Conservation (phyloP, 352 stramenopile genomes). For the Globisporangium paroecandrum region DNA sequence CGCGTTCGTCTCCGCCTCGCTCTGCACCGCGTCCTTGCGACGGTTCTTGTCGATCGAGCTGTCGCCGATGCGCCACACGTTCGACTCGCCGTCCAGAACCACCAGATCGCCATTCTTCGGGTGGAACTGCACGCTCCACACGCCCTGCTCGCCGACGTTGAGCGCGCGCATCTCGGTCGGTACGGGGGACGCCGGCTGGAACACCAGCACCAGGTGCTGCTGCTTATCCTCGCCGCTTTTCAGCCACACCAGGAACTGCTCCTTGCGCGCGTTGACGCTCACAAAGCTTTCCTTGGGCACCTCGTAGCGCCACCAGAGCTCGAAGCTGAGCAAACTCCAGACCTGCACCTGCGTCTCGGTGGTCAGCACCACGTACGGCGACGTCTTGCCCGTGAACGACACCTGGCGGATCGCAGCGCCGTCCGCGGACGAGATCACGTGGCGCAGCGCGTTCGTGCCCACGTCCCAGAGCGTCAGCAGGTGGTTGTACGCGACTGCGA, state of each 20-base stretch:
- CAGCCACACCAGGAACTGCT: conserved; percentile 57
- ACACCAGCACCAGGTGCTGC: conserved; percentile 50
- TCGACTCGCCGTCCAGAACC: conserved; percentile 47
- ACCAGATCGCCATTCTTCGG: conserved; percentile 56
- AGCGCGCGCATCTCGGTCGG: conserved; percentile 46
- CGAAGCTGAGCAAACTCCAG: conserved; percentile 66
- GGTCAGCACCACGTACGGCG: conserved; percentile 61
- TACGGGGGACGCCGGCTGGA: conserved; percentile 45
- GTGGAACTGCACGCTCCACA: conserved; percentile 64
- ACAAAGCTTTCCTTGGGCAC: conserved; percentile 38
- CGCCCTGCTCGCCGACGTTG: conserved; percentile 19
- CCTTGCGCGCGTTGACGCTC: conserved; percentile 28
- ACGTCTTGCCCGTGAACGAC: conserved; percentile 51
- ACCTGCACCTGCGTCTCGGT: conserved; percentile 62
- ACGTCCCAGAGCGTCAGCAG: conserved; percentile 87
- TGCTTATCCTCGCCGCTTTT: conserved; percentile 8
- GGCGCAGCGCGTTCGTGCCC: conserved; percentile 61
- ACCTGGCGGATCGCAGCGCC: conserved; percentile 49
- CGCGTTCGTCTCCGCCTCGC: conserved; percentile 35
- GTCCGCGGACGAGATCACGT: conserved; percentile 69
- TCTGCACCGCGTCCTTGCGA: conserved; percentile 28
- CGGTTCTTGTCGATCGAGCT: conserved; percentile 31
- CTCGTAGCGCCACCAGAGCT: conserved; percentile 71
- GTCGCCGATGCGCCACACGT: conserved; percentile 62
- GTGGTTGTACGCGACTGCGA: conserved; percentile 78